Evolutionary conservation across 2,329 filamentous ascomycete species (phyloP).

Genomic region (Paramyrothecium roridum): DNA sequence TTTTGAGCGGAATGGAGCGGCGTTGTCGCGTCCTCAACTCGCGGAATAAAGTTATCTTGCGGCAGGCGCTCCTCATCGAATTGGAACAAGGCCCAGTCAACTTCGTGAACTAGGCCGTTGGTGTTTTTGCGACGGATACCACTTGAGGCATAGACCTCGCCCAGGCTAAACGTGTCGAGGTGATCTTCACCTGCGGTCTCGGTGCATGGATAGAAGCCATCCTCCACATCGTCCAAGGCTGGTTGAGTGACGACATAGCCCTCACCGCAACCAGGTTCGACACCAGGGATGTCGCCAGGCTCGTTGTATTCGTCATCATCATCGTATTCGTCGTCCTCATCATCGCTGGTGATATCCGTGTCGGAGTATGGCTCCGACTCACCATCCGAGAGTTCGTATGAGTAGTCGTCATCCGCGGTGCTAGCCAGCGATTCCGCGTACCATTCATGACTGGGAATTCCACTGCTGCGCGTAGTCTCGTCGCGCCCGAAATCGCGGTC

Average conservation of each 20-base stretch:
- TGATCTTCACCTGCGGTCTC: constrained; percentile 77
- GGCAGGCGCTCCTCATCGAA: constrained; percentile 71
- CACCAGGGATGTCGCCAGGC: constrained; percentile 73
- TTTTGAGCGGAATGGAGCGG: constrained; percentile 6
- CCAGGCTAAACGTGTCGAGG: constrained; percentile 74
- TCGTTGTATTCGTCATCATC: constrained; percentile 57
- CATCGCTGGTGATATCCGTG: constrained; percentile 50
- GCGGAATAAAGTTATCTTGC: constrained; percentile 66
- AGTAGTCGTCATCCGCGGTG: constrained; percentile 49
- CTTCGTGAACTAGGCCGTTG: constrained; percentile 77
- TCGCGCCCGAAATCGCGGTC: constrained; percentile 37
- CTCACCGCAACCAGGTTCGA: constrained; percentile 71
- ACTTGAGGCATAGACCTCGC: constrained; percentile 84
- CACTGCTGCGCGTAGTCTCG: constrained; percentile 34
- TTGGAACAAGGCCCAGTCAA: constrained; percentile 91
- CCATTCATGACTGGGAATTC: constrained; percentile 35
- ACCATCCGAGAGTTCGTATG: constrained; percentile 60
- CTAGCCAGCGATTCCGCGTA: constrained; percentile 39
- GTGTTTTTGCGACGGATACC: constrained; percentile 76
- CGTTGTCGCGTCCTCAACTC: constrained; percentile 10
- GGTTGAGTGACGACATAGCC: constrained; percentile 86
- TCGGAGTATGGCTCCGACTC: constrained; percentile 54
- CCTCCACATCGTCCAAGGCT: constrained; percentile 80
- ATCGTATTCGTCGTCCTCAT: constrained; percentile 46
- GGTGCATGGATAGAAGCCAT: constrained; percentile 75